Base-by-base conservation (phyloP, 148 eudicot genomes). In the Bassia scoparia region DNA sequence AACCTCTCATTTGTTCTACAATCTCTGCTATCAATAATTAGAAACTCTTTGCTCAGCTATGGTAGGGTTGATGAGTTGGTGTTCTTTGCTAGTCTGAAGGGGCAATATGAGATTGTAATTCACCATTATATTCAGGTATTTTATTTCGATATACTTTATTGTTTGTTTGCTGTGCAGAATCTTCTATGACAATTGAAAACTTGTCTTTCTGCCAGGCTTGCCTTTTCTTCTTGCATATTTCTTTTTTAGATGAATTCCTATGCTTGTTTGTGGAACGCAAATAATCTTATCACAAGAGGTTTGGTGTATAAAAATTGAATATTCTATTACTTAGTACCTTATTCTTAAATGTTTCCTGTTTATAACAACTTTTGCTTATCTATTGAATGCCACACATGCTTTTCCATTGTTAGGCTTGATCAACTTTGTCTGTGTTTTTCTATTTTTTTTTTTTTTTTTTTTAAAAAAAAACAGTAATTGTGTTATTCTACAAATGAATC, bases 21-120 rank as follows among this genome's bases (percentile, higher is more conserved):
- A 30, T 11, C 54, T 67, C 34, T 44, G 4, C 27, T 30, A 37
- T 74, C 55, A 62, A 46, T 81, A 53, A 74, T 73, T 58, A 48
- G 58, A 31, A 70, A 60, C 53, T 67, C 81, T 61, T 69, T 81
- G 18, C 69, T 89, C 96, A 95, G 98, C 86, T 87, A 91, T 85
- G 98, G 98, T 29, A 85, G 97, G 78, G 97, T 85, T 71, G 96
- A 91, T 82, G 98, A 95, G 74, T 80, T 95, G 85, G 98, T 95
- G 26, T 91, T 82, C 84, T 95, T 95, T 67, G 98, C 98, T 76
- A 88, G 86, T 79, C 79, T 95, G 71, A 95, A 89, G 90, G 90
- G 92, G 81, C 93, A 95, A 70, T 80, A 89, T 80, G 97, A 91
- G 77, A 87, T 91, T 74, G 97, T 95, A 62, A 79, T 87, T 77